Percentiles rank a stretch among this genome's conserved stretches.
Evolutionary conservation across 371 early-diverging fungal species (phyloP).

Genomic region (Saksenaea oblongispora): DNA sequence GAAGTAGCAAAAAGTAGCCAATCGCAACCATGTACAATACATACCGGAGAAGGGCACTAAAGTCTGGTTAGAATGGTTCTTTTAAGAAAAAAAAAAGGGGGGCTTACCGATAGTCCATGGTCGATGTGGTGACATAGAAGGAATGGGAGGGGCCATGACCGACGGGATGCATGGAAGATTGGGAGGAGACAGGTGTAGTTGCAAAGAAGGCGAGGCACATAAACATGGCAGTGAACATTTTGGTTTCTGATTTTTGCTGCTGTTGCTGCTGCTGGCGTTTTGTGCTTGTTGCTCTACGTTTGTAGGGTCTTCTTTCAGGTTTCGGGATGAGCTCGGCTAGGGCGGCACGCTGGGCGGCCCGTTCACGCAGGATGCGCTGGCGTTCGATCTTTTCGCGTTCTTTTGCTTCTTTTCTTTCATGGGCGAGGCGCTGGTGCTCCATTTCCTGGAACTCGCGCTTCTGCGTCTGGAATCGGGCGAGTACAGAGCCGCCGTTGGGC

Average conservation of each 20-base stretch:
- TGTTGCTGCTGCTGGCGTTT: slow-evolving; percentile 1
- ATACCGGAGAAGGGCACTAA: not conserved
- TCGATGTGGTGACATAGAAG: not conserved
- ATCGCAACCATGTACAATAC: not conserved
- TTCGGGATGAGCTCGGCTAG: slow-evolving; percentile 31
- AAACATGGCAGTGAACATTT: slow-evolving; percentile 13
- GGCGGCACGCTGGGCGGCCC: slow-evolving; percentile 34
- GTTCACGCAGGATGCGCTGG: slow-evolving; percentile 24
- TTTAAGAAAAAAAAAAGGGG: not conserved
- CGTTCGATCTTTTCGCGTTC: slow-evolving; percentile 25
- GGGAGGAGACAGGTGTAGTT: not conserved
- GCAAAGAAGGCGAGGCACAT: slow-evolving; percentile 14
- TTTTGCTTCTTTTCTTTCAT: slow-evolving; percentile 27
- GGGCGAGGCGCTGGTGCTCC: slow-evolving; percentile 19
- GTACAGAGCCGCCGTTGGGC: slow-evolving; percentile 50
- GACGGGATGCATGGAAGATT: not conserved
- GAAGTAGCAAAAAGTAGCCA: not conserved
- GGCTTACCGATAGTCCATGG: not conserved
- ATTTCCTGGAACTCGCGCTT: slow-evolving; percentile 22
- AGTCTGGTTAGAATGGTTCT: not conserved
- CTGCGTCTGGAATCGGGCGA: slow-evolving; percentile 26
- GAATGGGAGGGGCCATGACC: not conserved
- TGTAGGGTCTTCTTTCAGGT: slow-evolving; percentile 29
- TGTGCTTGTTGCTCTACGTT: slow-evolving; percentile 12
- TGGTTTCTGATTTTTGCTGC: slow-evolving; percentile 6